These are phyloP conservation scores for Apophysomyces ossiformis DNA, from an alignment of 371 early-diverging fungal species.

Conservation along the genomic window DNA sequence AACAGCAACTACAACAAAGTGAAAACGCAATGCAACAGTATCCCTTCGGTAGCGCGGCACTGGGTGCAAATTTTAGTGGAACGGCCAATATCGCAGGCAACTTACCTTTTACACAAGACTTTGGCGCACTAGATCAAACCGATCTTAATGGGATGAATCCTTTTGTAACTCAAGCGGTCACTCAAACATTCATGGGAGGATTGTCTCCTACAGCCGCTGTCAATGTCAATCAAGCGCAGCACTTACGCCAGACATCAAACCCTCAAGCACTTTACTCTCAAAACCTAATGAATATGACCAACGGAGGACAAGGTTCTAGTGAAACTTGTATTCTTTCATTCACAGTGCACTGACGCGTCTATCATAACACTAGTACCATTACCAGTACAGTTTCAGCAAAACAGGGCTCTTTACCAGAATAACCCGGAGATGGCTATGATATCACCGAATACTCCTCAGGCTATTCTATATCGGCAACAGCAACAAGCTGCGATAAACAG, in stretches of 20 bases:
- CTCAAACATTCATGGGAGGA: slow-evolving; percentile 22
- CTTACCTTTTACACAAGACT: slow-evolving; percentile 33
- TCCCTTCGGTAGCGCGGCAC: slow-evolving; percentile 19
- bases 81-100: slow-evolving; percentile 30
- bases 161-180: slow-evolving; percentile 20
- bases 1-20: slow-evolving; percentile 33
- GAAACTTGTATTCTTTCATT: slow-evolving; percentile 12
- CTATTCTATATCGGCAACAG: slow-evolving; percentile 42
- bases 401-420: slow-evolving; percentile 35
- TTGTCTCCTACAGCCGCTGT: slow-evolving; percentile 18
- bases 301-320: slow-evolving; percentile 15
- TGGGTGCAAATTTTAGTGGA: slow-evolving; percentile 21
- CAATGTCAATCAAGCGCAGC: slow-evolving; percentile 19
- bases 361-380: slow-evolving; percentile 10
- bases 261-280: slow-evolving; percentile 35
- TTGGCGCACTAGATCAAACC: slow-evolving; percentile 32
- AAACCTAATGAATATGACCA: slow-evolving; percentile 22
- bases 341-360: slow-evolving; percentile 11
- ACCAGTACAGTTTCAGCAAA: slow-evolving; percentile 30
- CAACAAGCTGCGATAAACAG: slow-evolving; percentile 42
- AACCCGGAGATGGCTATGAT: slow-evolving; percentile 28
- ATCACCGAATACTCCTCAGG: slow-evolving; percentile 41
- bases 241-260: slow-evolving; percentile 22
- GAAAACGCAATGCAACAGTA: slow-evolving; percentile 22
- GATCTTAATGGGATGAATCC: slow-evolving; percentile 33